Percentiles rank a stretch among this genome's conserved stretches.
Conservation (phyloP, 2,329 filamentous ascomycete genomes). For the Paraphaeosphaeria sporulosa region DNA sequence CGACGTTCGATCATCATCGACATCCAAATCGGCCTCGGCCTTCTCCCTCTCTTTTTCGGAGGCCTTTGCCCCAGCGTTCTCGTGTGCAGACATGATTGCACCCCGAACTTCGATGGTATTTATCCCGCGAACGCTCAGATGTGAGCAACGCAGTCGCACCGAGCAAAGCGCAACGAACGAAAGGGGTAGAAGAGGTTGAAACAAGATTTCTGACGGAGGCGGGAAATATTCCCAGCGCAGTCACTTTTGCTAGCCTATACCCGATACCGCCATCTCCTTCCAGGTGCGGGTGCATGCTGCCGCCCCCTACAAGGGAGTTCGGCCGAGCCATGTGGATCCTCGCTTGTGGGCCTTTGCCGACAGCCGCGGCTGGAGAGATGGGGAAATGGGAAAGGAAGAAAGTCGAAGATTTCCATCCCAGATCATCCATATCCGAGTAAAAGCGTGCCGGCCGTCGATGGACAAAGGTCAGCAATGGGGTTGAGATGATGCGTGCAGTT, state of each 20-base stretch:
- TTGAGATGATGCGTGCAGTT: too few relatives aligned
- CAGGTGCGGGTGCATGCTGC: neutral
- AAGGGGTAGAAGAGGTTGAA: slow-evolving; percentile 9
- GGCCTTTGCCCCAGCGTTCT: slow-evolving; percentile 4
- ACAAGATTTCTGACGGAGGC: slow-evolving; percentile 6
- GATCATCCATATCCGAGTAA: too few relatives aligned
- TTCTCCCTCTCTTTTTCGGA: slow-evolving; percentile 15
- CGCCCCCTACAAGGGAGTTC: too few relatives aligned
- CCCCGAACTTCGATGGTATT: slow-evolving; percentile 1
- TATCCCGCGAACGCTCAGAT: neutral
- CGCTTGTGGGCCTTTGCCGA: neutral
- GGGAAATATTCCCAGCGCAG: neutral
- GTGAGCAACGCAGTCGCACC: slow-evolving; percentile 1
- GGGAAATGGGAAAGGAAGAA: too few relatives aligned
- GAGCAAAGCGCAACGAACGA: neutral
- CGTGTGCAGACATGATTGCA: slow-evolving; percentile 1
- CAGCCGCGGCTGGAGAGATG: neutral
- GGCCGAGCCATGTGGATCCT: slow-evolving; percentile 8
- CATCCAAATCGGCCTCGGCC: slow-evolving; percentile 13
- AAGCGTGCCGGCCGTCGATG: too few relatives aligned
- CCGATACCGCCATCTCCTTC: neutral
- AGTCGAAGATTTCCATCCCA: too few relatives aligned
- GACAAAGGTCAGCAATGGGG: too few relatives aligned
- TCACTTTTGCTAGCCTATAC: slow-evolving; percentile 6
- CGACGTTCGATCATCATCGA: slow-evolving; percentile 31